A percentile compares a stretch with the other conserved stretches of the same genome.
These are phyloP conservation scores for Macrolepiota albuminosa DNA, from an alignment of 768 basidiomycete genomes.

Conservation along the genomic window DNA sequence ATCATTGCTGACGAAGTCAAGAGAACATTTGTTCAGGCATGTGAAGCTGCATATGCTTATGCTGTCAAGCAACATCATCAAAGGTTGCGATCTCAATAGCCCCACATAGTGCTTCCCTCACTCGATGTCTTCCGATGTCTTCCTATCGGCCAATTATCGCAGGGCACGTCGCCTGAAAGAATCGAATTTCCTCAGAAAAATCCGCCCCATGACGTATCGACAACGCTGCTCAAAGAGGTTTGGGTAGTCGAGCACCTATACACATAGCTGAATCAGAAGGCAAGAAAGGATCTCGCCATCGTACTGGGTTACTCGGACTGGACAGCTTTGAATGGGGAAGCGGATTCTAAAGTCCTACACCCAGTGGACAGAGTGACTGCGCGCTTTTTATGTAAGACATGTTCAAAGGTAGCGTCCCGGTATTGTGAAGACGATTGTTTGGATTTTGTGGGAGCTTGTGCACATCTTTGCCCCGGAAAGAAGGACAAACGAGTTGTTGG, in stretches of 20 bases:
- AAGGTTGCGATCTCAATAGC: constrained; percentile 32
- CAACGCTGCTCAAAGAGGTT: constrained; percentile 22
- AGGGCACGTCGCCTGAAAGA: constrained; percentile 18
- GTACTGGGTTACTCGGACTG: constrained; percentile 49
- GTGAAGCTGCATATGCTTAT: constrained; percentile 18
- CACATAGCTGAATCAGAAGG: constrained; percentile 36
- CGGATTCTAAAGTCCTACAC: constrained; percentile 41
- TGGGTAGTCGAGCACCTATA: constrained; percentile 34
- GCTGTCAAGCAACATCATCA: constrained; percentile 41
- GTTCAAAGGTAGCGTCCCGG: constrained; percentile 30
- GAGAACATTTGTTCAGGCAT: neutral
- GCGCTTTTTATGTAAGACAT: constrained; percentile 52
- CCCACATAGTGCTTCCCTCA: constrained; percentile 33
- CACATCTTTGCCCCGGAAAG: constrained; percentile 47
- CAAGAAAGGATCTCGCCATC: constrained; percentile 37
- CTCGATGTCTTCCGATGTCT: constrained; percentile 44
- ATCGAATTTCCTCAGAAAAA: constrained; percentile 5
- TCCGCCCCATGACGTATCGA: constrained; percentile 5
- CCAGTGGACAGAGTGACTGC: constrained; percentile 57
- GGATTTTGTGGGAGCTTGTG: constrained; percentile 54
- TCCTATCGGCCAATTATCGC: constrained; percentile 37
- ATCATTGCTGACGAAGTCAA: too few relatives aligned
- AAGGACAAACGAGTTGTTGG: constrained; percentile 20
- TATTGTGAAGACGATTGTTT: constrained; percentile 41
- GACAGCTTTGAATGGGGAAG: constrained; percentile 41